Evolutionary conservation across 208 protist species (phyloP).

Genomic region (Trypanosoma scelopori): DNA sequence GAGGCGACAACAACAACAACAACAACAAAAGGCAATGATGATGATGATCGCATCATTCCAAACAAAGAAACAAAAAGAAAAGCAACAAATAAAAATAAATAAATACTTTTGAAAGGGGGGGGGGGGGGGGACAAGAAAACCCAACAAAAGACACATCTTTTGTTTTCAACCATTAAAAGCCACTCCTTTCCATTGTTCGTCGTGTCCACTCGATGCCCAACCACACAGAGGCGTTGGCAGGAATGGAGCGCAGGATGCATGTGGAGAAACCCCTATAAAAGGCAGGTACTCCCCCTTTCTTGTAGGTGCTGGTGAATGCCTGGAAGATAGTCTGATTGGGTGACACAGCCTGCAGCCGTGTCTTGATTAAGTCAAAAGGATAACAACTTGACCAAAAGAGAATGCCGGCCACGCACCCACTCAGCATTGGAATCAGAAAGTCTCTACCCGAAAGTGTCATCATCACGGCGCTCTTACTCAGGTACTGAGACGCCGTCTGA

Average conservation of each 20-base stretch:
- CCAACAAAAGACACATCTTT: too few species aligned
- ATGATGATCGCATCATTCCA: background rate
- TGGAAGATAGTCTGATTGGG: conserved; percentile 34
- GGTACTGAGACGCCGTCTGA: conserved; percentile 28
- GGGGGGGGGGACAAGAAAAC: too few species aligned
- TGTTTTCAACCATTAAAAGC: conserved; percentile 1
- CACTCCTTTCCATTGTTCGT: conserved; percentile 37
- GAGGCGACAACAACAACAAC: background rate
- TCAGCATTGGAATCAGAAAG: conserved; percentile 52
- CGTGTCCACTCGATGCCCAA: conserved; percentile 56
- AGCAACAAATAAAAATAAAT: background rate
- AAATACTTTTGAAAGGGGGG: too few species aligned
- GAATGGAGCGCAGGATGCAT: conserved; percentile 57
- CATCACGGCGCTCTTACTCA: conserved; percentile 13
- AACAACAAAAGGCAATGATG: background rate
- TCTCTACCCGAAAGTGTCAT: conserved; percentile 30
- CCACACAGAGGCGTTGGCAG: conserved; percentile 80
- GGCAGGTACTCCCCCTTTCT: conserved; percentile 32
- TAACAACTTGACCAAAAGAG: conserved; percentile 76
- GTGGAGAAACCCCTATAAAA: conserved; percentile 71
- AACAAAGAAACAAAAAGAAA: background rate
- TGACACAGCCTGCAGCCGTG: conserved; percentile 52
- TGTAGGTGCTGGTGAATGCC: conserved; percentile 38
- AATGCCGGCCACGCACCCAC: conserved; percentile 50
- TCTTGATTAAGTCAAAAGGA: conserved; percentile 74